A percentile compares a stretch with the other conserved stretches of the same genome.
Evolutionary conservation across 2,329 filamentous ascomycete genomes (phyloP).

Genomic region (Biscogniauxia sp.): DNA sequence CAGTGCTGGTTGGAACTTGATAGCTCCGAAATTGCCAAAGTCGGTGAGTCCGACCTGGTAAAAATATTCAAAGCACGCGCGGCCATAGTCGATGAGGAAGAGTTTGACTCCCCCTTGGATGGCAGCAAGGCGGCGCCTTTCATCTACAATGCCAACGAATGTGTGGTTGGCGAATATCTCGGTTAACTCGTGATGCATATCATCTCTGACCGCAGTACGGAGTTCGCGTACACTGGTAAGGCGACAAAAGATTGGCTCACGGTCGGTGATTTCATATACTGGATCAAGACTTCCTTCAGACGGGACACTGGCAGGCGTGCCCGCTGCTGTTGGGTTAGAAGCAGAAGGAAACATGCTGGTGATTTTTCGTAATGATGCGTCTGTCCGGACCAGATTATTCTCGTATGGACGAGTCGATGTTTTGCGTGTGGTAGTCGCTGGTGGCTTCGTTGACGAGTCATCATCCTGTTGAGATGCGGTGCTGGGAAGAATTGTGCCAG

Average conservation of each 20-base stretch:
- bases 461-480: conserved; percentile 28
- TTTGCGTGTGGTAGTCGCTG: conserved; percentile 35
- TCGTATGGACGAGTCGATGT: conserved; percentile 64
- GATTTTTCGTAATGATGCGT: conserved; percentile 86
- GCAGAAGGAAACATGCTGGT: conserved; percentile 85
- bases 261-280: conserved; percentile 67
- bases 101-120: conserved; percentile 91
- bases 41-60: conserved; percentile 94
- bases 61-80: conserved; percentile 83
- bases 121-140: conserved; percentile 80
- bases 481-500: conserved; percentile 51
- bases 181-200: conserved; percentile 80
- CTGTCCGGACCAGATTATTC: conserved; percentile 87
- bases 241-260: conserved; percentile 66
- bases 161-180: conserved; percentile 86
- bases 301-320: conserved; percentile 22
- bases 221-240: conserved; percentile 85
- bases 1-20: conserved; percentile 76
- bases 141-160: conserved; percentile 91
- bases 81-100: conserved; percentile 89
- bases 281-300: conserved; percentile 32
- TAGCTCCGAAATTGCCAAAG: conserved; percentile 89
- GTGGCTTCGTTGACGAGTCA: conserved; percentile 32
- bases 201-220: conserved; percentile 74
- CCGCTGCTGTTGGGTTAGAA: conserved; percentile 34